Evolutionary conservation across 2,329 filamentous ascomycete species (phyloP).

Genomic region (Xylaria sp.): DNA sequence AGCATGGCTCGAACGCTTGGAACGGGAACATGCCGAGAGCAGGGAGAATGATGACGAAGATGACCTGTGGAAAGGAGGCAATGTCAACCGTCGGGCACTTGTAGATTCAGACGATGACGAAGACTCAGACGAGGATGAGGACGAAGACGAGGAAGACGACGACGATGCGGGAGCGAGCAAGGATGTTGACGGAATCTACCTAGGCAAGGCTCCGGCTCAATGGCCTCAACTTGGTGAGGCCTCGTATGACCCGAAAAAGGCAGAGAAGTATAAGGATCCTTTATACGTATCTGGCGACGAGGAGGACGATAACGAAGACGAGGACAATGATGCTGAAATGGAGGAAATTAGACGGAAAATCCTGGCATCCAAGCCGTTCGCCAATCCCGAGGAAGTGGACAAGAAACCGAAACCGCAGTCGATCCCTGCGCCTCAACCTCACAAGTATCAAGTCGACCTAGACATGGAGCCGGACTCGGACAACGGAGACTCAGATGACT

Average conservation of each 20-base stretch:
- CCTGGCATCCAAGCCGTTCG: constrained; percentile 85
- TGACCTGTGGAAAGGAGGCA: constrained; percentile 87
- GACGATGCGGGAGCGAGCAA: constrained; percentile 41
- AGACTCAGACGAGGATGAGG: constrained; percentile 44
- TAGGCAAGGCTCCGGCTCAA: constrained; percentile 48
- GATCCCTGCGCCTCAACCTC: constrained; percentile 54
- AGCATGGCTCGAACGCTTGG: constrained; percentile 83
- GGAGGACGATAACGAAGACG: constrained; percentile 69
- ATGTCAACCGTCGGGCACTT: constrained; percentile 64
- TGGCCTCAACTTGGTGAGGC: constrained; percentile 30
- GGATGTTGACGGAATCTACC: constrained; percentile 53
- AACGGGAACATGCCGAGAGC: constrained; percentile 81
- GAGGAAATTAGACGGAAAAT: constrained; percentile 84
- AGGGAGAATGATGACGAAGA: constrained; percentile 60
- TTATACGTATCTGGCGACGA: constrained; percentile 74
- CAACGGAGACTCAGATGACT: constrained; percentile 46
- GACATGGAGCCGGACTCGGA: constrained; percentile 70
- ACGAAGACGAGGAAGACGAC: constrained; percentile 39
- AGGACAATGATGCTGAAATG: constrained; percentile 71
- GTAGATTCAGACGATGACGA: constrained; percentile 47
- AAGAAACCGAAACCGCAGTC: constrained; percentile 55
- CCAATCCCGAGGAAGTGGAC: constrained; percentile 47
- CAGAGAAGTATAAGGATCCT: constrained; percentile 54
- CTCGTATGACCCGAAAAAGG: constrained; percentile 37
- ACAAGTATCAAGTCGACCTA: constrained; percentile 51